Percentiles rank a stretch among this genome's conserved stretches.
Evolutionary conservation across 139 green algal species (phyloP).

Genomic region (Desmodesmus armatus): DNA sequence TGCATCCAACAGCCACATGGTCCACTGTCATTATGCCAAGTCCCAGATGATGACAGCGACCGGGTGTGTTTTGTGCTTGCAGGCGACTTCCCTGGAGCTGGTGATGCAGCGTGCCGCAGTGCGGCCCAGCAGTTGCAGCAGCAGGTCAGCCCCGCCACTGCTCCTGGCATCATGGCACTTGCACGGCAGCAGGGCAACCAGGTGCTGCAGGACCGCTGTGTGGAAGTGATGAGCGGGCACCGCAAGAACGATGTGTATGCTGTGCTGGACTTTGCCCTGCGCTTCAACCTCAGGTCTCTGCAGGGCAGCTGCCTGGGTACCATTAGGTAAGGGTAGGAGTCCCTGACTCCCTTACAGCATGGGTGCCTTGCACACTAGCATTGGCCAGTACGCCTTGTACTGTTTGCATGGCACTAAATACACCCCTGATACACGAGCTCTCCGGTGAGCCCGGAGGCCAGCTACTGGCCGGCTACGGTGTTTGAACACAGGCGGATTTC

Average conservation of each 20-base stretch:
- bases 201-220: constrained; percentile 41
- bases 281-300: constrained; percentile 22
- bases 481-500: no score
- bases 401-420: no score
- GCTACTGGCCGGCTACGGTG: no score
- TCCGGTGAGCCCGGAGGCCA: no score
- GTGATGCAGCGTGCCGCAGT: constrained; percentile 2
- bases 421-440: no score
- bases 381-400: no score
- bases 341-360: no score
- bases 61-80: no score
- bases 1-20: not conserved
- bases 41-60: not conserved
- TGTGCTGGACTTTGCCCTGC: constrained; percentile 35
- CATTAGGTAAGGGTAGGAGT: no score
- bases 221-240: constrained; percentile 7
- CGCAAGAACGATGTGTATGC: constrained; percentile 36
- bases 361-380: no score
- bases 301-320: constrained; percentile 39
- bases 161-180: constrained; percentile 33
- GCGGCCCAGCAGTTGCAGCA: constrained; percentile 26
- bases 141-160: constrained; percentile 15
- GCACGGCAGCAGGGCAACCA: constrained; percentile 1
- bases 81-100: constrained; percentile 5
- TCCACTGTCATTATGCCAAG: not conserved